These are phyloP conservation scores for Lactifluus rugatus DNA, from an alignment of 768 basidiomycete genomes.

Conservation along the genomic window DNA sequence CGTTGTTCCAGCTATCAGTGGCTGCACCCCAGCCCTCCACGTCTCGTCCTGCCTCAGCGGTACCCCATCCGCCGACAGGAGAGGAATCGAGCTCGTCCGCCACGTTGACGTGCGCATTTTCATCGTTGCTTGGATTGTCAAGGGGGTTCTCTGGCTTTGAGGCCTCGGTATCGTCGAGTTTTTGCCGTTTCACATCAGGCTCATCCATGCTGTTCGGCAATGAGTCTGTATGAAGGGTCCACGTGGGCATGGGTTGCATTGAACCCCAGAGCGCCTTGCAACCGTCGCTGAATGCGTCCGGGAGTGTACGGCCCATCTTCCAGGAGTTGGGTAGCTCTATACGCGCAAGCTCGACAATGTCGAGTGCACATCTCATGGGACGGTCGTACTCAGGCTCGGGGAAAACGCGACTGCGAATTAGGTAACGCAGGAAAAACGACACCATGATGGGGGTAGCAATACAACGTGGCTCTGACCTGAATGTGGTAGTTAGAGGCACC, in stretches of 20 bases:
- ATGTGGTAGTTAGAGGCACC: conserved; percentile 15
- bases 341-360: conserved; percentile 33
- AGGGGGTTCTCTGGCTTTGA: background rate
- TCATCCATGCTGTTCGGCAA: conserved; percentile 13
- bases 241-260: conserved; percentile 11
- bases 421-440: conserved; percentile 49
- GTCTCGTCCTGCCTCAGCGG: background rate
- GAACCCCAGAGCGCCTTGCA: conserved; percentile 43
- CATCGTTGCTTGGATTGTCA: background rate
- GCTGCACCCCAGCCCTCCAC: conserved; percentile 12
- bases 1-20: background rate
- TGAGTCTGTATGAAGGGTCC: background rate
- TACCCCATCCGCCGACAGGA: background rate
- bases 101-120: background rate
- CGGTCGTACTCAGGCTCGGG: conserved; percentile 39
- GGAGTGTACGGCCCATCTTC: conserved; percentile 36
- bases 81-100: background rate
- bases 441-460: conserved; percentile 43
- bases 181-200: conserved; percentile 23
- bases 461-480: conserved; percentile 42
- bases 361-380: conserved; percentile 38
- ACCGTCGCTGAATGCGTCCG: conserved; percentile 42
- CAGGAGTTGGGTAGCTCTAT: conserved; percentile 44
- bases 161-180: conserved; percentile 10
- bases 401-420: conserved; percentile 47